A percentile compares a stretch with the other conserved stretches of the same genome.
These are phyloP conservation scores for Clitopilus passeckerianus DNA, from an alignment of 768 basidiomycete species.

Conservation along the genomic window DNA sequence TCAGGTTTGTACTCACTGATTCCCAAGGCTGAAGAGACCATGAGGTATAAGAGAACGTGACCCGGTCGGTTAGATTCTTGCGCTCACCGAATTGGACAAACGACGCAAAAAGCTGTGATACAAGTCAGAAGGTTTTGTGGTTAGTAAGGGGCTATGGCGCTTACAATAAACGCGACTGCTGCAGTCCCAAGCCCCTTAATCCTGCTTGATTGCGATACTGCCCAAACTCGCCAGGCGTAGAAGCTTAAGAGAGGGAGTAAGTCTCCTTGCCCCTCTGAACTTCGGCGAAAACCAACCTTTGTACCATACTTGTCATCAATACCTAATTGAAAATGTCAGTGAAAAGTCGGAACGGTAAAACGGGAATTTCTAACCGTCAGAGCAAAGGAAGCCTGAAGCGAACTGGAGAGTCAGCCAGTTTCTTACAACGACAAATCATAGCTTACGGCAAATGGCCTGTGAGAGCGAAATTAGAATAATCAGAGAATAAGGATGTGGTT, in stretches of 20 bases:
- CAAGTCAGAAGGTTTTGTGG: neutral
- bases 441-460: neutral
- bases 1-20: neutral
- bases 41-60: neutral
- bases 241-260: neutral
- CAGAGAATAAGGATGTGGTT: neutral
- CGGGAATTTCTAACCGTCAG: neutral
- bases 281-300: neutral
- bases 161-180: neutral
- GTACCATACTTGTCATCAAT: neutral
- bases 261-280: too few species aligned
- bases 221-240: neutral
- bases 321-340: neutral
- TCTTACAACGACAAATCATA: neutral
- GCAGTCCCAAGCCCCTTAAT: neutral
- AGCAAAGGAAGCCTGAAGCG: neutral
- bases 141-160: neutral
- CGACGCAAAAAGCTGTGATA: neutral
- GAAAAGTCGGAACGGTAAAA: neutral
- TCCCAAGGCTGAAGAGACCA: neutral
- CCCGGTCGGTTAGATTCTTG: neutral
- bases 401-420: neutral
- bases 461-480: neutral
- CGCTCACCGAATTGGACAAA: neutral
- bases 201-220: neutral